Evolutionary conservation across 2,329 filamentous ascomycete genomes (phyloP).

Genomic region (Colletotrichum gigasporum): DNA sequence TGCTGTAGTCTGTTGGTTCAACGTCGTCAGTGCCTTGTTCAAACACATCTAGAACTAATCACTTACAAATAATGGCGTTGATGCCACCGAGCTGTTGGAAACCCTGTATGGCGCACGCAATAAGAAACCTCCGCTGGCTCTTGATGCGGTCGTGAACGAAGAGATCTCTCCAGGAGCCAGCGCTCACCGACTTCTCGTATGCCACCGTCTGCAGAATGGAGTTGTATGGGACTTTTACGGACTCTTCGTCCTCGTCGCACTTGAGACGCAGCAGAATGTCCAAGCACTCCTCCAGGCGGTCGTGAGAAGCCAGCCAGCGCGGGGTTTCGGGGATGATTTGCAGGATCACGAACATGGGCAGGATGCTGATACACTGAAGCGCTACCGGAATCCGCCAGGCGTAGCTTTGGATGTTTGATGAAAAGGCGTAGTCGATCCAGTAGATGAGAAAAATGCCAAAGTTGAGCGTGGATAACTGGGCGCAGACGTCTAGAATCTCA

Average conservation of each 20-base stretch:
- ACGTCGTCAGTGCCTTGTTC: background rate
- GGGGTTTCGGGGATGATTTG: slow-evolving; percentile 53
- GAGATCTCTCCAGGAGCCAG: slow-evolving; percentile 41
- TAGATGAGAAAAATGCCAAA: slow-evolving; percentile 55
- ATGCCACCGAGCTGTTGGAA: slow-evolving; percentile 59
- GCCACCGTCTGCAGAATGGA: slow-evolving; percentile 44
- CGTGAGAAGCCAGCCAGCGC: slow-evolving; percentile 51
- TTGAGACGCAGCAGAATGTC: slow-evolving; percentile 49
- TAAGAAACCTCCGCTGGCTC: slow-evolving; percentile 40
- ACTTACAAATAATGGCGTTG: slow-evolving; percentile 56
- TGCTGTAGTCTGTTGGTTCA: slow-evolving; percentile 48
- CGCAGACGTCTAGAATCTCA: slow-evolving; percentile 48
- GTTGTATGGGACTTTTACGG: slow-evolving; percentile 38
- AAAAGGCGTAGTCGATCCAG: slow-evolving; percentile 56
- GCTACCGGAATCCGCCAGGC: slow-evolving; percentile 53
- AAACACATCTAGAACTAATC: background rate
- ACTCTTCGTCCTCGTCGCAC: slow-evolving; percentile 33
- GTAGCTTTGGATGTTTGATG: slow-evolving; percentile 40
- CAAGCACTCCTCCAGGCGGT: slow-evolving; percentile 46
- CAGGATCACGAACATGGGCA: slow-evolving; percentile 49
- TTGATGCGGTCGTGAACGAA: slow-evolving; percentile 44
- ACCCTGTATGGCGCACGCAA: slow-evolving; percentile 42
- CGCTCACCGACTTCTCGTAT: slow-evolving; percentile 42
- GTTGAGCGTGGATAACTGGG: slow-evolving; percentile 57
- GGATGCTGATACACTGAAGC: slow-evolving; percentile 50